Percentiles rank a stretch among this genome's conserved stretches.
Conservation (phyloP, 2,329 filamentous ascomycete species). For the Verticillium klebahnii region DNA sequence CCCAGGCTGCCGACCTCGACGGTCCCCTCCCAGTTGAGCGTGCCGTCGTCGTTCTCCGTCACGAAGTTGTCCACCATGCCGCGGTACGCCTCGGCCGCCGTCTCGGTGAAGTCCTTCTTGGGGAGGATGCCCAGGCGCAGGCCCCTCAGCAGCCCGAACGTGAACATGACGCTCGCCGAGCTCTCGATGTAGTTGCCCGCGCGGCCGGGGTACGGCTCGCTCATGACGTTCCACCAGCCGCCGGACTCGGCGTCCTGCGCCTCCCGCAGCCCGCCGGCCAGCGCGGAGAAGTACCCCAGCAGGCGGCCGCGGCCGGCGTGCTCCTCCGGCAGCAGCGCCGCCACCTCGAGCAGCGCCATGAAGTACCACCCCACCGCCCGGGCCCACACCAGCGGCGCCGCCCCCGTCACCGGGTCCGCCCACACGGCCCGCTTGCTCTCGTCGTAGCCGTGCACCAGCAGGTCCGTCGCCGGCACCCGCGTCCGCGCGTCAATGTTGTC, state of each 20-base stretch:
- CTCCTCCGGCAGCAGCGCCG: slow-evolving; percentile 36
- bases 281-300: slow-evolving; percentile 30
- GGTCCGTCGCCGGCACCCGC: slow-evolving; percentile 28
- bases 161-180: slow-evolving; percentile 54
- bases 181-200: slow-evolving; percentile 57
- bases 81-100: slow-evolving; percentile 21
- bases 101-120: slow-evolving; percentile 12
- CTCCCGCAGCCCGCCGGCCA: slow-evolving; percentile 34
- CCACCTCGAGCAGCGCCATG: slow-evolving; percentile 44
- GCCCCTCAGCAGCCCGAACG: slow-evolving; percentile 45
- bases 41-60: slow-evolving; percentile 39
- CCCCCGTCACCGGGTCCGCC: slow-evolving; percentile 45
- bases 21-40: slow-evolving; percentile 45
- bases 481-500: slow-evolving; percentile 39
- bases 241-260: slow-evolving; percentile 36
- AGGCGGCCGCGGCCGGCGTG: slow-evolving; percentile 30
- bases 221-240: slow-evolving; percentile 57
- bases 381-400: slow-evolving; percentile 48
- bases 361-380: slow-evolving; percentile 50
- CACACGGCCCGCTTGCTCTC: slow-evolving; percentile 41
- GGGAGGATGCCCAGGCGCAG: slow-evolving; percentile 22
- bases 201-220: slow-evolving; percentile 37
- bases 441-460: slow-evolving; percentile 53
- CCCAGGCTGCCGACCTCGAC: slow-evolving; percentile 47
- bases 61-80: slow-evolving; percentile 39